Evolutionary conservation across 2,329 filamentous ascomycete genomes (phyloP).

Genomic region (Purpureocillium lavendulum): DNA sequence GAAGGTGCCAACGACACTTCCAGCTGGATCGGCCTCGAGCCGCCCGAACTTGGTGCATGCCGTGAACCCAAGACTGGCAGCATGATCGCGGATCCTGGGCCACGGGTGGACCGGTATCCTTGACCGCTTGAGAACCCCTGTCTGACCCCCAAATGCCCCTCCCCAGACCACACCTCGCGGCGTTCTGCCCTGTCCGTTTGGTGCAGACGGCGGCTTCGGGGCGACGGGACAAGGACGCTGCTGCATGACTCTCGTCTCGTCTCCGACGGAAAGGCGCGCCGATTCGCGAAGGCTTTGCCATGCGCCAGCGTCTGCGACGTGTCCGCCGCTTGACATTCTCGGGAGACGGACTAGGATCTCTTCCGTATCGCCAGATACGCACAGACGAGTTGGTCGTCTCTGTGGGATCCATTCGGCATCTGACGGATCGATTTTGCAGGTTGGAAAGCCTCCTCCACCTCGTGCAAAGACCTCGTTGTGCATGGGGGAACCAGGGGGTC

Average conservation of each 20-base stretch:
- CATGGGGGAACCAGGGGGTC: too few relatives aligned
- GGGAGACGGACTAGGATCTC: too few relatives aligned
- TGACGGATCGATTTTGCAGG: not conserved
- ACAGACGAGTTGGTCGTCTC: not conserved
- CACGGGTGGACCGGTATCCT: not conserved
- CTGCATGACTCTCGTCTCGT: too few relatives aligned
- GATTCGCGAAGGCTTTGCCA: too few relatives aligned
- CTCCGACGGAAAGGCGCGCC: too few relatives aligned
- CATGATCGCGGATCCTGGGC: not conserved
- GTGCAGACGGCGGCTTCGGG: too few relatives aligned
- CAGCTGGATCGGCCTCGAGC: not conserved
- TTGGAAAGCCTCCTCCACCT: not conserved
- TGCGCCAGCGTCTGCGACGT: too few relatives aligned
- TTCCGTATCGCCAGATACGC: not conserved
- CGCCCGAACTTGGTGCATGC: not conserved
- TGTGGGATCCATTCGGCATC: not conserved
- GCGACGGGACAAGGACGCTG: too few relatives aligned
- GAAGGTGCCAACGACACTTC: not conserved
- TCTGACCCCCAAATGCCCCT: not conserved
- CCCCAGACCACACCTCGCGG: too few relatives aligned
- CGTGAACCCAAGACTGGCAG: not conserved
- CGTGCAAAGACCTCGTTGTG: not conserved
- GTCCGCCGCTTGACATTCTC: too few relatives aligned
- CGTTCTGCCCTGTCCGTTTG: too few relatives aligned
- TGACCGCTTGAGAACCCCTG: not conserved